These are phyloP conservation scores for Blastocystis sp. DNA, from an alignment of 352 stramenopile species.

Conservation along the genomic window DNA sequence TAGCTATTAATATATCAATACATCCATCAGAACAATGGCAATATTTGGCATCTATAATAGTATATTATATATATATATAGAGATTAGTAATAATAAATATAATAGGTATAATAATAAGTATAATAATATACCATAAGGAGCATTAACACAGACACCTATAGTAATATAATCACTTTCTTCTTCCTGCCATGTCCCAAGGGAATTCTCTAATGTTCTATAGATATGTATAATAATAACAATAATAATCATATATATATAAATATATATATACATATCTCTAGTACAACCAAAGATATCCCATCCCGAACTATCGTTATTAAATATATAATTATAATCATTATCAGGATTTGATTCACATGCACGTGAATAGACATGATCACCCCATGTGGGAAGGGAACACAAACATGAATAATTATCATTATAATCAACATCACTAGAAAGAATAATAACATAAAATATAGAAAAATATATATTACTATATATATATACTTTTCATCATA, in stretches of 20 bases:
- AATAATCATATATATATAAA: too few relatives aligned
- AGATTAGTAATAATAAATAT: too few relatives aligned
- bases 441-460: too few relatives aligned
- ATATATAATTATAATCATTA: not conserved
- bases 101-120: not conserved
- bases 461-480: too few relatives aligned
- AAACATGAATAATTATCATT: too few relatives aligned
- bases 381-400: too few relatives aligned
- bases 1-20: constrained; percentile 27
- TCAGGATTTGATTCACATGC: not conserved
- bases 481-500: too few relatives aligned
- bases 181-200: constrained; percentile 6
- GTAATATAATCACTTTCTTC: constrained; percentile 27
- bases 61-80: too few relatives aligned
- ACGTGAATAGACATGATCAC: too few relatives aligned
- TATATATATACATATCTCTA: too few relatives aligned
- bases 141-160: constrained; percentile 32
- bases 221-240: too few relatives aligned
- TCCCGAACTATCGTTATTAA: not conserved
- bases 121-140: constrained; percentile 13
- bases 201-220: constrained; percentile 1
- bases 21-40: constrained; percentile 35
- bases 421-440: too few relatives aligned
- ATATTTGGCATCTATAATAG: constrained; percentile 26
- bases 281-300: not conserved